These are phyloP conservation scores for Magnusiomyces tetraspermus DNA, from an alignment of 1,139 yeast species.

Conservation along the genomic window DNA sequence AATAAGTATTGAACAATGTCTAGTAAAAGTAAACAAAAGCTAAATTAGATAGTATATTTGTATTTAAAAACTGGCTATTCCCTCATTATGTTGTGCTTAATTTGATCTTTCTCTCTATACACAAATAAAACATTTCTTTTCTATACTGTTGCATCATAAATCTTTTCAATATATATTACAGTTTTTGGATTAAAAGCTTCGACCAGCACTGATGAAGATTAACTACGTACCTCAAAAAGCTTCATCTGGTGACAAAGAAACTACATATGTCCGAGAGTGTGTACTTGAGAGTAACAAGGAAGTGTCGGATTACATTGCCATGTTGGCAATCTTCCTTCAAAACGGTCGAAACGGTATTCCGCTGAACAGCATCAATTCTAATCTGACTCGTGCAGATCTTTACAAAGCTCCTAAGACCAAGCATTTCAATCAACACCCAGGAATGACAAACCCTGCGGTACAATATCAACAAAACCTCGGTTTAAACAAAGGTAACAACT, in stretches of 20 bases:
- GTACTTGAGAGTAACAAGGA: not conserved
- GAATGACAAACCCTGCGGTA: not conserved
- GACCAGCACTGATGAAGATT: too few relatives aligned
- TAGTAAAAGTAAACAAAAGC: too few relatives aligned
- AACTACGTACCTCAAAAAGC: not conserved
- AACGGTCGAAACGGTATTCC: conserved; percentile 3
- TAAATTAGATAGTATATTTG: too few relatives aligned
- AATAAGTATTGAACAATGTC: too few relatives aligned
- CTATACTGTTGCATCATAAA: too few relatives aligned
- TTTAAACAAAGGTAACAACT: too few relatives aligned
- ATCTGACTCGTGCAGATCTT: conserved; percentile 1
- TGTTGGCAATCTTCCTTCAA: conserved; percentile 1
- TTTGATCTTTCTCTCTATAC: too few relatives aligned
- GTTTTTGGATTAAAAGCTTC: too few relatives aligned
- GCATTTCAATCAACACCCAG: not conserved
- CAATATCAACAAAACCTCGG: not conserved
- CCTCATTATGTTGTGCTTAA: too few relatives aligned
- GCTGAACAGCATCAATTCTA: not conserved
- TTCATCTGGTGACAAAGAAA: not conserved
- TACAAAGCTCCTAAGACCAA: conserved; percentile 4
- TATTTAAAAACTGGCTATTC: too few relatives aligned
- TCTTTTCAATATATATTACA: too few relatives aligned
- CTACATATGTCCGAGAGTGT: not conserved
- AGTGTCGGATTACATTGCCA: conserved; percentile 1
- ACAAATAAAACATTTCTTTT: too few relatives aligned